Evolutionary conservation across 768 basidiomycete genomes (phyloP).

Genomic region (Leucocoprinus leucothites): DNA sequence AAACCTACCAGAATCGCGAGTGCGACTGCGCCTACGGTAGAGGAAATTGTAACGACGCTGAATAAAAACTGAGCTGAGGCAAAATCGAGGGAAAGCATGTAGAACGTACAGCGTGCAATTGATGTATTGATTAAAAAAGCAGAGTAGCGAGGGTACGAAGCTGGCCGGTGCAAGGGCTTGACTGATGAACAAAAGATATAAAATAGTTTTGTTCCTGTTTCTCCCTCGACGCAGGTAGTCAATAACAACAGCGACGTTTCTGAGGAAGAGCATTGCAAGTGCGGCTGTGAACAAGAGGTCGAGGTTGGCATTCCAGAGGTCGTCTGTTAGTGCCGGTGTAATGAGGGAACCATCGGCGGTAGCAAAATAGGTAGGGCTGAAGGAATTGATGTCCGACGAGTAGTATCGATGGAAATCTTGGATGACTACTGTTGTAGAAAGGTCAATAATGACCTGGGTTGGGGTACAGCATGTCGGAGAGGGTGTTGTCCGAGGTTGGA

Average conservation of each 20-base stretch:
- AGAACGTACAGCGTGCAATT: conserved; percentile 46
- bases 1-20: conserved; percentile 37
- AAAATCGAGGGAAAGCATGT: neutral
- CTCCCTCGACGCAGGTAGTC: conserved; percentile 52
- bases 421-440: conserved; percentile 48
- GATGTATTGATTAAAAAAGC: conserved; percentile 38
- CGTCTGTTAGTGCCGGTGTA: conserved; percentile 41
- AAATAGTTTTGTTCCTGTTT: conserved; percentile 56
- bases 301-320: conserved; percentile 37
- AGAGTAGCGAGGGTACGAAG: conserved; percentile 40
- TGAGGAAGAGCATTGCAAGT: conserved; percentile 46
- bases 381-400: conserved; percentile 36
- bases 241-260: conserved; percentile 48
- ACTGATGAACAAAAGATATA: conserved; percentile 53
- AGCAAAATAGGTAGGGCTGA: conserved; percentile 44
- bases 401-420: conserved; percentile 45
- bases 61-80: conserved; percentile 4
- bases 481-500: conserved; percentile 31
- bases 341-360: conserved; percentile 60
- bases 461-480: conserved; percentile 30
- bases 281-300: conserved; percentile 46
- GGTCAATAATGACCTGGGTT: conserved; percentile 45
- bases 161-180: conserved; percentile 49
- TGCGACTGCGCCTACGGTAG: conserved; percentile 30
- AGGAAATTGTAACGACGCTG: conserved; percentile 38